These are phyloP conservation scores for Sphaerulina musiva DNA, from an alignment of 2,329 filamentous ascomycete genomes.

Conservation along the genomic window DNA sequence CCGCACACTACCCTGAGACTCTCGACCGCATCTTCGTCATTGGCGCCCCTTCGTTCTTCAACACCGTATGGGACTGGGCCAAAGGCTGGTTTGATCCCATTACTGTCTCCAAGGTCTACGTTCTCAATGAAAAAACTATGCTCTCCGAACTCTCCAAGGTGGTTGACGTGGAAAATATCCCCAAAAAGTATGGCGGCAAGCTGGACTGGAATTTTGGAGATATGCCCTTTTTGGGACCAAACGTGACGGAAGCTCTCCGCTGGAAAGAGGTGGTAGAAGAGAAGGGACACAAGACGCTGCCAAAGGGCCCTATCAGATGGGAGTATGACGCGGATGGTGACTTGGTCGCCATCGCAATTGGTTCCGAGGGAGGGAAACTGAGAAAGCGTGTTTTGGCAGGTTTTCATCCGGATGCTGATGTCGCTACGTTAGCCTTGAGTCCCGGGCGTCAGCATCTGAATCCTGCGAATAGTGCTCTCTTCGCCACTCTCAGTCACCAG, in stretches of 20 bases:
- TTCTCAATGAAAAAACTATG: constrained; percentile 67
- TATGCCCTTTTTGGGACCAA: constrained; percentile 61
- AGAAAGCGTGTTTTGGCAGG: constrained; percentile 37
- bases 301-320: constrained; percentile 45
- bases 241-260: constrained; percentile 37
- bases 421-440: constrained; percentile 24
- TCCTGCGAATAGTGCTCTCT: constrained; percentile 20
- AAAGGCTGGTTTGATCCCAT: constrained; percentile 89
- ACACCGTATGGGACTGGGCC: constrained; percentile 89
- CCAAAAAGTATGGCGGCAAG: constrained; percentile 80
- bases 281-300: constrained; percentile 37
- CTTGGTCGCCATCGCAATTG: constrained; percentile 42
- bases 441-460: constrained; percentile 22
- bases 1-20: constrained; percentile 91
- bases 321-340: constrained; percentile 37
- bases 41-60: constrained; percentile 83
- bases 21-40: constrained; percentile 82
- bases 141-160: constrained; percentile 70
- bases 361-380: constrained; percentile 38
- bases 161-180: constrained; percentile 76
- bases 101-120: constrained; percentile 93
- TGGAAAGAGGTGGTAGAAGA: constrained; percentile 35
- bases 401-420: constrained; percentile 28
- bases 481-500: constrained; percentile 10
- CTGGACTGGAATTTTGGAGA: constrained; percentile 77